phyloP scores from a whole-genome alignment of 768 basidiomycete species.

The Wakefieldia striispora region DNA sequence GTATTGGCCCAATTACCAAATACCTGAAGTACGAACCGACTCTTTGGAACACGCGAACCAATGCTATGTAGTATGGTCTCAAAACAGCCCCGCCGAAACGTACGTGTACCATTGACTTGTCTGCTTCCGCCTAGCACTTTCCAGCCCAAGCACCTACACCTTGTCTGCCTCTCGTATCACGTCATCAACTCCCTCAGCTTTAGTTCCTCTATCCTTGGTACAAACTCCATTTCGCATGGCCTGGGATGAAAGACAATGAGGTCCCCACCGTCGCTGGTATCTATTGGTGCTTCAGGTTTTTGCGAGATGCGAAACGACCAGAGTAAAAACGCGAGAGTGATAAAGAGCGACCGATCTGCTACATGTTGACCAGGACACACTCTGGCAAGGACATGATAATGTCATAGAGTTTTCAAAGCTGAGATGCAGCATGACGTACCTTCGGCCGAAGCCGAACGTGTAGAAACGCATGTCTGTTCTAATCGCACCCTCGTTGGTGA shows the following conservation, averaged over 20 bases:
- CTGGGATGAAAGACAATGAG: constrained; percentile 56
- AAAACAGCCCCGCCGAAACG: no score
- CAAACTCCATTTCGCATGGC: constrained; percentile 54
- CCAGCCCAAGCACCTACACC: no score
- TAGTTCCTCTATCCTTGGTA: constrained; percentile 36
- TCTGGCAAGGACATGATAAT: constrained; percentile 22
- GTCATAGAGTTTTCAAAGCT: background rate
- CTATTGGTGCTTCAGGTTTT: constrained; percentile 49
- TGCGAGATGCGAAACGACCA: constrained; percentile 57
- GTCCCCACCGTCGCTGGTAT: constrained; percentile 50
- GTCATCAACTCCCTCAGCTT: constrained; percentile 4
- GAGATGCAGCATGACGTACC: background rate
- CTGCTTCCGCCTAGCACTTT: no score
- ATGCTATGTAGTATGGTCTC: no score
- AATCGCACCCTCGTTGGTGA: background rate
- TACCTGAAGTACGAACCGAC: no score
- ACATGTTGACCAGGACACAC: constrained; percentile 60
- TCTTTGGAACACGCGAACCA: no score
- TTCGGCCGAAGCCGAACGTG: background rate
- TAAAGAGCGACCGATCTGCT: constrained; percentile 46
- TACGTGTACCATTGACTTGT: no score
- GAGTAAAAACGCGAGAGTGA: constrained; percentile 56
- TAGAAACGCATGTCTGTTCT: background rate
- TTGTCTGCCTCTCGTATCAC: no score
- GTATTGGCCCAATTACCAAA: no score